Percentiles rank a stretch among this genome's conserved stretches.
These are phyloP conservation scores for Karstenula rhodostoma DNA, from an alignment of 2,329 filamentous ascomycete genomes.

Conservation along the genomic window DNA sequence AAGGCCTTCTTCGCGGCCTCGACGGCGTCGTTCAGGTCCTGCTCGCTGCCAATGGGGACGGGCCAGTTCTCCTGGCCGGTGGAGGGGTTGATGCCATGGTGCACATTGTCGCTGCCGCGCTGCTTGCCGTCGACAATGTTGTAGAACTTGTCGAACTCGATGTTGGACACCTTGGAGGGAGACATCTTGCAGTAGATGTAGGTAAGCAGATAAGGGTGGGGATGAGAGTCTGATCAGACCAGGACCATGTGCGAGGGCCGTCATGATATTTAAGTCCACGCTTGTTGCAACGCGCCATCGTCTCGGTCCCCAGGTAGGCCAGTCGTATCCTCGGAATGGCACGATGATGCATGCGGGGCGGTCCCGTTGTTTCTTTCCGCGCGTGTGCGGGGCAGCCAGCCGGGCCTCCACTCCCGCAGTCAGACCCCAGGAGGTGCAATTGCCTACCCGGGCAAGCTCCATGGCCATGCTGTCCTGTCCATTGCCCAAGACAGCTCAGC, in stretches of 20 bases:
- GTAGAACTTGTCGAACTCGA: conserved; percentile 56
- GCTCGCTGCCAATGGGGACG: conserved; percentile 58
- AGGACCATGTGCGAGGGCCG: not conserved
- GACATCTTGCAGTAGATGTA: conserved; percentile 49
- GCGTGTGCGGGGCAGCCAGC: conserved; percentile 3
- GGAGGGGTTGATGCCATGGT: conserved; percentile 61
- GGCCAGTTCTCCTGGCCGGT: conserved; percentile 59
- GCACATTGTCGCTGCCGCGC: conserved; percentile 51
- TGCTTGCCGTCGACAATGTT: conserved; percentile 63
- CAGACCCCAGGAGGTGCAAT: not conserved
- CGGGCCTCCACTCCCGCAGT: too few species aligned
- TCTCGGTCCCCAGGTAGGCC: conserved; percentile 3
- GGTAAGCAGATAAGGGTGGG: not conserved
- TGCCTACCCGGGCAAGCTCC: not conserved
- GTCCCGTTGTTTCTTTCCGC: not conserved
- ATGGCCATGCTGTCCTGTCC: too few species aligned
- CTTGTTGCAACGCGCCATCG: not conserved
- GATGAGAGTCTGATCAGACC: not conserved
- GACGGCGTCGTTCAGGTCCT: conserved; percentile 62
- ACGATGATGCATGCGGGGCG: conserved; percentile 2
- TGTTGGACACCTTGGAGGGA: conserved; percentile 52
- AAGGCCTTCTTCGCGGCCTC: conserved; percentile 58
- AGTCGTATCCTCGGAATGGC: not conserved
- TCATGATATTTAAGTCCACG: not conserved
- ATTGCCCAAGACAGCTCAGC: not conserved